A percentile compares a stretch with the other conserved stretches of the same genome.
phyloP scores from a whole-genome alignment of 2,329 filamentous ascomycete genomes.

The Aspergillus sp. region DNA sequence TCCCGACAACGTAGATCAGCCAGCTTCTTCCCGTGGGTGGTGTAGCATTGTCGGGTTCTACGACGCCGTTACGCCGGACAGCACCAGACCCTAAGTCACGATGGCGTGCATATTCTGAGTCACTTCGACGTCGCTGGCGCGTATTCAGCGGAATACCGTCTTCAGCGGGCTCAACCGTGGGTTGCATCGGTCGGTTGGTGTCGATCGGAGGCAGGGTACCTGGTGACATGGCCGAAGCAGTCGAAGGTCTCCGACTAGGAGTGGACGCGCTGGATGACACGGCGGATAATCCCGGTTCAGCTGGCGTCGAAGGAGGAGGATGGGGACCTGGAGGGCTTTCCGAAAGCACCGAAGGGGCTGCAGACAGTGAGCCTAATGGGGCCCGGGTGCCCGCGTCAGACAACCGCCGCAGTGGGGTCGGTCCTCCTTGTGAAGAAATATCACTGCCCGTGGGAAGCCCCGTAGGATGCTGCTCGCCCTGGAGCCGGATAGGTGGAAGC shows the following conservation, averaged over 20 bases:
- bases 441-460: constrained; percentile 55
- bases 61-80: constrained; percentile 64
- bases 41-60: constrained; percentile 57
- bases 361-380: constrained; percentile 25
- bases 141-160: constrained; percentile 46
- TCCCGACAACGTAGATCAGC: constrained; percentile 72
- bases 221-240: constrained; percentile 48
- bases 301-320: constrained; percentile 65
- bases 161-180: constrained; percentile 43
- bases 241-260: constrained; percentile 50
- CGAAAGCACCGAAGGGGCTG: constrained; percentile 50
- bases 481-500: constrained; percentile 56
- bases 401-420: constrained; percentile 32
- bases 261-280: constrained; percentile 57
- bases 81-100: constrained; percentile 62
- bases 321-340: constrained; percentile 61
- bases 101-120: constrained; percentile 60
- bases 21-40: constrained; percentile 62
- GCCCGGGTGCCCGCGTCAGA: constrained; percentile 35
- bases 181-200: constrained; percentile 40
- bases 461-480: constrained; percentile 53
- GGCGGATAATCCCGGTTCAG: constrained; percentile 58
- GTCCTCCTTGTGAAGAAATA: constrained; percentile 52
- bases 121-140: constrained; percentile 58
- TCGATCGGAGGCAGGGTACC: constrained; percentile 42